Evolutionary conservation across 306 rosid species (phyloP), one percentile per base, ranked within the genome.

Genomic region (Heteromeles arbutifolia): DNA sequence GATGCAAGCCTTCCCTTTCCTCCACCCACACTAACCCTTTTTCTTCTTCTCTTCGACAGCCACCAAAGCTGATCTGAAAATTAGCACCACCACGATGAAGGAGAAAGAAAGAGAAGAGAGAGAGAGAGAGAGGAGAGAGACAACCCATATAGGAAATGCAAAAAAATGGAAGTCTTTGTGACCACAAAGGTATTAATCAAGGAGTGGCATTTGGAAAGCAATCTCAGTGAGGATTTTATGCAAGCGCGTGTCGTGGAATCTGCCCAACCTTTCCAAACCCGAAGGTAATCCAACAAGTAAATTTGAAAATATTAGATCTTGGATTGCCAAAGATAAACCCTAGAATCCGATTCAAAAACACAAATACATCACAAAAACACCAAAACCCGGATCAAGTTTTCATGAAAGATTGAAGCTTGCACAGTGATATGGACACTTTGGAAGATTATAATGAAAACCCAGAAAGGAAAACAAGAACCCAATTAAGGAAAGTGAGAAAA

Each of bases 341-440:
- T 76, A 73, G 48, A 67, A 76, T 24, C 83, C 82, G 90, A 87
- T 87, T 92, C 84, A 79, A 81, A 82, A 69, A 61, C 72, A 43
- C 53, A 65, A 3, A 24, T 78, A 76, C 25, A 61, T 65, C 34
- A 37, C 34, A 73, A 22, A 58, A 45, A 22, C 66, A 67, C 50
- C 18, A 70, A 69, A 82, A 75, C 83, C 74, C 84, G 67, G 77
- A 80, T 79, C 32, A 85, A 73, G 74, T 68, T 31, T 76, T 76
- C 15, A 18, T 50, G 57, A 65, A 50, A 12, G 15, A 13, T 2
- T 56, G 48, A 32, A 39, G 11, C 24, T 73, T 39, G 34, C 34
- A 61, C 18, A 61, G 37, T 9, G 21, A 61, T 5, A 61, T 37
- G 58, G 24, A 19, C 53, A 65, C 56, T 37, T 52, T 24, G 43